Percentiles rank a stretch among this genome's conserved stretches.
These are phyloP conservation scores for Mikania micrantha DNA, from an alignment of 129 eudicot species.

Conservation along the genomic window DNA sequence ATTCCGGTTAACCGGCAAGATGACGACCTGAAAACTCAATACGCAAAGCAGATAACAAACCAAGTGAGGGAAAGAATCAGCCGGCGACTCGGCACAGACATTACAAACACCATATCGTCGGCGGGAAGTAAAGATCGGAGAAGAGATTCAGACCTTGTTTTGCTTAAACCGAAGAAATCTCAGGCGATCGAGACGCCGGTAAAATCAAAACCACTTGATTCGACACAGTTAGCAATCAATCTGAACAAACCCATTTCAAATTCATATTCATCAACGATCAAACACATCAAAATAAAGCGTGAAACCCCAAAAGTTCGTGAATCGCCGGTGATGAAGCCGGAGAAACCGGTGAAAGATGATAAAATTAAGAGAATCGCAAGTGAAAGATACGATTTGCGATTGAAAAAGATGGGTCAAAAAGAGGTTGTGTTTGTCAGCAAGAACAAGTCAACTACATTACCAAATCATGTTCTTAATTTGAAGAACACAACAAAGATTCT, in stretches of 20 bases:
- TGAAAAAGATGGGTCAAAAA: slow-evolving; percentile 32
- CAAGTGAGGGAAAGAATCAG: slow-evolving; percentile 54
- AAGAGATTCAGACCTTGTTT: slow-evolving; percentile 45
- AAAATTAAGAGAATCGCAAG: slow-evolving; percentile 24
- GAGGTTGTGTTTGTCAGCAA: slow-evolving; percentile 44
- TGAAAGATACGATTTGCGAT: slow-evolving; percentile 20
- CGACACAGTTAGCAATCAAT: slow-evolving; percentile 27
- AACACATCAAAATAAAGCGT: neutral
- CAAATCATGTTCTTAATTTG: slow-evolving; percentile 32
- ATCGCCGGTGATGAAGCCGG: neutral
- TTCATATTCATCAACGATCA: neutral
- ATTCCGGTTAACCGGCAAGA: neutral
- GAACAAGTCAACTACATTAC: slow-evolving; percentile 42
- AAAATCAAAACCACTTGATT: slow-evolving; percentile 32
- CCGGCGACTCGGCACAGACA: slow-evolving; percentile 60
- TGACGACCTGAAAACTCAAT: slow-evolving; percentile 51
- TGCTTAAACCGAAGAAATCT: slow-evolving; percentile 41
- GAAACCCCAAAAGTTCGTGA: neutral
- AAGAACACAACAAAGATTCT: slow-evolving; percentile 40
- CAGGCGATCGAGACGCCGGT: neutral
- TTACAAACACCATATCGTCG: slow-evolving; percentile 50
- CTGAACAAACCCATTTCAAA: slow-evolving; percentile 25
- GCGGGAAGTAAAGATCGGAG: slow-evolving; percentile 24
- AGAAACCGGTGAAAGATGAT: slow-evolving; percentile 13
- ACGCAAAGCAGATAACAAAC: slow-evolving; percentile 46